phyloP scores from a whole-genome alignment of 306 rosid species.

The Fagus sylvatica region DNA sequence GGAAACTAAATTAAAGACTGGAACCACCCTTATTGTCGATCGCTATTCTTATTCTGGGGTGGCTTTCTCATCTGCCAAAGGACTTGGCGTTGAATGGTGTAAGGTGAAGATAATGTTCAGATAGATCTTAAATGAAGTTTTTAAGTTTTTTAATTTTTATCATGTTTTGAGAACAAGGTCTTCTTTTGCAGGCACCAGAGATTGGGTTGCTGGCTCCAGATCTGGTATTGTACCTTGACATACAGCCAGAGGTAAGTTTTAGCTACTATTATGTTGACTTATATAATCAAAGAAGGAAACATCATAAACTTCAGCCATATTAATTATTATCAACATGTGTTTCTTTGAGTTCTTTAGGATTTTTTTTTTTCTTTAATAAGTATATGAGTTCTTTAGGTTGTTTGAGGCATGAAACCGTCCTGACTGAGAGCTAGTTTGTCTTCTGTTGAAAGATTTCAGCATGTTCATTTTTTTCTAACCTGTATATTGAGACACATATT shows the following conservation, averaged over 20 bases:
- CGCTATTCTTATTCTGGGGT: slow-evolving; percentile 93
- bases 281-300: neutral
- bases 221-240: slow-evolving; percentile 71
- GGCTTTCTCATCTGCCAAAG: slow-evolving; percentile 91
- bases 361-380: neutral
- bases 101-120: slow-evolving; percentile 50
- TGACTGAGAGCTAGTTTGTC: neutral
- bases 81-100: slow-evolving; percentile 85
- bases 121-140: neutral
- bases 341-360: neutral
- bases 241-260: slow-evolving; percentile 74
- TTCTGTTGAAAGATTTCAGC: neutral
- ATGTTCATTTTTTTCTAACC: neutral
- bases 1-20: slow-evolving; percentile 77
- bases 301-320: neutral
- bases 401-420: neutral
- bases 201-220: slow-evolving; percentile 84
- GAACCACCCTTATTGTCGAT: slow-evolving; percentile 88
- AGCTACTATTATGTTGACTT: neutral
- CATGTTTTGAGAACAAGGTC: slow-evolving; percentile 7
- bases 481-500: neutral
- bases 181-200: slow-evolving; percentile 75
- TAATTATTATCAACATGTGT: neutral
- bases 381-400: too few species aligned
- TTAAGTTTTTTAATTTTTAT: slow-evolving; percentile 10